A percentile compares a stretch with the other conserved stretches of the same genome.
phyloP scores from a whole-genome alignment of 345 rosid genomes.

The Syzygium aqueum region DNA sequence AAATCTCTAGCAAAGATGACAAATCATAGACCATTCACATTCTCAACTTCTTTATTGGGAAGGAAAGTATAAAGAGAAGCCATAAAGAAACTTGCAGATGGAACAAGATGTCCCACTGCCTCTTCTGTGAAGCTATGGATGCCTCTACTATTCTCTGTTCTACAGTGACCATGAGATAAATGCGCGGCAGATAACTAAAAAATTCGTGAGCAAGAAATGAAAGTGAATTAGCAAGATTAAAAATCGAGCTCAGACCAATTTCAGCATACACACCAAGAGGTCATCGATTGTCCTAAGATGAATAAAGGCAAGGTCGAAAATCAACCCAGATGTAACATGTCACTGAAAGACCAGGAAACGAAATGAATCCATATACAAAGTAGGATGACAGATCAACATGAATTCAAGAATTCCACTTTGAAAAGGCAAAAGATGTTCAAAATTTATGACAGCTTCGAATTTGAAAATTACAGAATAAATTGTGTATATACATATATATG shows the following conservation, averaged over 20 bases:
- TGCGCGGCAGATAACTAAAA: background rate
- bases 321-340: background rate
- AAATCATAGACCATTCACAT: background rate
- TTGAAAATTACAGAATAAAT: background rate
- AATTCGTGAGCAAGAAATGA: background rate
- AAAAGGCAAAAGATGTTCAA: background rate
- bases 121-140: background rate
- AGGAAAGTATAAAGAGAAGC: background rate
- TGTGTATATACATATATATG: background rate
- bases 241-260: background rate
- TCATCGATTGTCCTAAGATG: background rate
- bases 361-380: background rate
- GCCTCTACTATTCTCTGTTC: background rate
- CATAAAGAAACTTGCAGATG: background rate
- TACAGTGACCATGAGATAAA: background rate
- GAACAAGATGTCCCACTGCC: background rate
- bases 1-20: background rate
- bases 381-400: background rate
- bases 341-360: background rate
- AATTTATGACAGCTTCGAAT: background rate
- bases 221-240: background rate
- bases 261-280: background rate
- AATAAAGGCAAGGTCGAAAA: background rate
- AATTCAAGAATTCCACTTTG: background rate
- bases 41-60: background rate